These are phyloP conservation scores for Globisporangium cystogenes DNA, from an alignment of 352 stramenopile species.

Conservation along the genomic window DNA sequence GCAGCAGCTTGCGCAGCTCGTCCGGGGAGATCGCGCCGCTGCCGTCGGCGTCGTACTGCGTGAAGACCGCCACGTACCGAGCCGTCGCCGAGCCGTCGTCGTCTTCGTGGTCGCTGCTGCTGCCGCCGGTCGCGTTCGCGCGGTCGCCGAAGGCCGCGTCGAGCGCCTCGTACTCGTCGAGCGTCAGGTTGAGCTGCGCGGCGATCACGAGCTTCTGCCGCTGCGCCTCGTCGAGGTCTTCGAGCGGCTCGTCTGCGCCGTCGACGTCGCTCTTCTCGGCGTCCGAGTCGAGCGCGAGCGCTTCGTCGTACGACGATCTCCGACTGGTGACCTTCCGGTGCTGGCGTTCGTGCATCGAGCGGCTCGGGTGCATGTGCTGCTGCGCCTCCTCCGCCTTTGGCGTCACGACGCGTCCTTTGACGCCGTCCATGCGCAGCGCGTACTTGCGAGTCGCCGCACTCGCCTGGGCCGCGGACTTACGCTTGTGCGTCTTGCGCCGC, in stretches of 20 bases:
- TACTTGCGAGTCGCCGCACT: conserved; percentile 27
- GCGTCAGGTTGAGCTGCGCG: conserved; percentile 51
- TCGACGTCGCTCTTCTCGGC: conserved; percentile 7
- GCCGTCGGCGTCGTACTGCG: conserved; percentile 70
- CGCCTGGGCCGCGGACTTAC: not conserved
- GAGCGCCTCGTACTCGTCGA: conserved; percentile 66
- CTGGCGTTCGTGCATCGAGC: not conserved
- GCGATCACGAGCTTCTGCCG: conserved; percentile 44
- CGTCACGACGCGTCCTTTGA: conserved; percentile 19
- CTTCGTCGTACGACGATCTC: conserved; percentile 19
- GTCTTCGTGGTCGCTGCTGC: conserved; percentile 3
- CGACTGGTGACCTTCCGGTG: not conserved
- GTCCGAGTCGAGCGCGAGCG: conserved; percentile 31
- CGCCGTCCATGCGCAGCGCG: conserved; percentile 34
- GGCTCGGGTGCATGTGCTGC: conserved; percentile 2
- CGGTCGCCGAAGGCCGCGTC: conserved; percentile 39
- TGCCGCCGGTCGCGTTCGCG: conserved; percentile 2
- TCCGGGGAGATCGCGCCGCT: conserved; percentile 71
- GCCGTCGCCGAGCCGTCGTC: conserved; percentile 20
- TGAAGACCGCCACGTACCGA: conserved; percentile 56
- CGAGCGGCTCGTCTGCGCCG: conserved; percentile 12
- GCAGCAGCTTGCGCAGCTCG: conserved; percentile 55
- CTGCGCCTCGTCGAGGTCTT: conserved; percentile 47
- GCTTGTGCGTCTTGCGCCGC: conserved; percentile 9
- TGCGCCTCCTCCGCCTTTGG: not conserved